These are phyloP conservation scores for Pseudogymnoascus sp. DNA, from an alignment of 2,329 filamentous ascomycete species.

Conservation along the genomic window DNA sequence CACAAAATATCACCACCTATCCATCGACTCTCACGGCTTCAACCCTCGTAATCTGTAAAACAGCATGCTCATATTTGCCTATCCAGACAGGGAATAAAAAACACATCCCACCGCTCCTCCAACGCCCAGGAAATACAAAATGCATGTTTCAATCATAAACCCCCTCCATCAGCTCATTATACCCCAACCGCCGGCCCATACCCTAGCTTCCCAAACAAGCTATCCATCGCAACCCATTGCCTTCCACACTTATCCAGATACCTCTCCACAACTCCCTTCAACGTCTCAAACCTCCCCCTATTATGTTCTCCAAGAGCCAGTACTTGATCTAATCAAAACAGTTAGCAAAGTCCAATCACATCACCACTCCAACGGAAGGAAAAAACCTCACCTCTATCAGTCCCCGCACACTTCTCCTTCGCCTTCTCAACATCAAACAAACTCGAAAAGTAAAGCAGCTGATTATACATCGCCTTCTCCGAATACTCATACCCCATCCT, in stretches of 20 bases:
- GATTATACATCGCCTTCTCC: constrained; percentile 91
- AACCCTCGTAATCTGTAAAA: not conserved
- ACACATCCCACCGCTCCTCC: not conserved
- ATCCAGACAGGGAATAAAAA: constrained; percentile 5
- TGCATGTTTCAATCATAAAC: constrained; percentile 2
- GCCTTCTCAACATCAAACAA: constrained; percentile 89
- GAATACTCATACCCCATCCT: constrained; percentile 81
- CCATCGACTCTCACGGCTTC: not conserved
- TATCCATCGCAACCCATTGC: constrained; percentile 92
- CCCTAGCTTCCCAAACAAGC: constrained; percentile 64
- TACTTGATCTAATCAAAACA: constrained; percentile 36
- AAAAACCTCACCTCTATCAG: constrained; percentile 33
- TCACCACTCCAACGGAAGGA: not conserved
- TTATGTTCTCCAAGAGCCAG: constrained; percentile 74
- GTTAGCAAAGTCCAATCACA: constrained; percentile 16
- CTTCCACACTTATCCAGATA: constrained; percentile 85
- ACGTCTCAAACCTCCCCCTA: constrained; percentile 64
- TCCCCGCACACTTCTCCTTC: constrained; percentile 41
- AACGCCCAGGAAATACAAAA: constrained; percentile 3
- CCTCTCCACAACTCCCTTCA: constrained; percentile 69
- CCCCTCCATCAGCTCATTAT: not conserved
- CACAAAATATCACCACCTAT: not conserved
- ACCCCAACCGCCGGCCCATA: constrained; percentile 30
- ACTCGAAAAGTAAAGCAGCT: constrained; percentile 76
- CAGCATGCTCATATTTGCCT: not conserved